Evolutionary conservation across 1,139 yeast species (phyloP), one percentile per base, ranked within the genome.

Genomic region (Pichiaceae sp.): DNA sequence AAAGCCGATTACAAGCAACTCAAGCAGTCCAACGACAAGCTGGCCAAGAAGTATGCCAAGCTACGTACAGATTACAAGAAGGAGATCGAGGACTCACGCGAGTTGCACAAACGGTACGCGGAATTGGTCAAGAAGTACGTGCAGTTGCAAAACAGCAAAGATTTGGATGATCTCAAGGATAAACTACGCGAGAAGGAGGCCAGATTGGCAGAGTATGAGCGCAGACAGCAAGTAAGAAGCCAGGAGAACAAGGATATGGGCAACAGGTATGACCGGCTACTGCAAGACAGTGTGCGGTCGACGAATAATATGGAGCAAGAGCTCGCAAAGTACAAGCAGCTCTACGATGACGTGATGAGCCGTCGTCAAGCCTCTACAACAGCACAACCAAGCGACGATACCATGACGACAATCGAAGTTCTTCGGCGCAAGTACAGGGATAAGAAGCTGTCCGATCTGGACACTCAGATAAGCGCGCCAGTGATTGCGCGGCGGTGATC

Each of bases 1-100:
- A 52, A 49, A 20, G 43, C 43, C 5, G 48, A 50, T 29, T 45
- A 52, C 34, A 25, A 34, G 25, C 45, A 48, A 23, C 41, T 54
- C 24, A 39, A 45, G 9, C 3, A 15, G 4, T 42, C 42, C 11
- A 48, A 44, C 23, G 40, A 42, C 17, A 32, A 37, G 5, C 32
- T 52, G 17, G 35, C 38, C 17, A 29, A 35, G 11, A 49, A 49
- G 9, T 41, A 42, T 19, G 35, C 35, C 4, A 25, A 43, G 3
- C 34, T 54, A 9, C 36, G 47, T 11, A 46, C 43, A 25, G 42
- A 43, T n/a, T 48, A 42, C 4, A 44, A 40, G 24, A 34, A 25
- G 11, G 42, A 43, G 32, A 40, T 38, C 6, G 38, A 38, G 16
- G 30, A 38, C 4, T 43, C 45, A 23, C 43, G 44, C 28, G 29